These are phyloP conservation scores for Fagus crenata DNA, from an alignment of 306 rosid species.

Conservation along the genomic window DNA sequence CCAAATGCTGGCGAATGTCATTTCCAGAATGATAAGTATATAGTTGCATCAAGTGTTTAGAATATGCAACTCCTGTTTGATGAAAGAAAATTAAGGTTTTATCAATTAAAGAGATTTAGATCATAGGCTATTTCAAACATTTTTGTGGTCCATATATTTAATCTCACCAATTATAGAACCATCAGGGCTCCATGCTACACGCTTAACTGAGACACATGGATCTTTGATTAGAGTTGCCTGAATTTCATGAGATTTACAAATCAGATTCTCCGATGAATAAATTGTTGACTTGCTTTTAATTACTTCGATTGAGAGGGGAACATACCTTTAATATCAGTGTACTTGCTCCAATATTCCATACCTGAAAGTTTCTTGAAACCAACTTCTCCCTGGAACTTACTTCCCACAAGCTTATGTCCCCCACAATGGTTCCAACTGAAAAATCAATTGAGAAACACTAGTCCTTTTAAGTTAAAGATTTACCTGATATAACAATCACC, in stretches of 20 bases:
- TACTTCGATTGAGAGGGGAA: not conserved
- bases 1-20: conserved; percentile 25
- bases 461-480: conserved; percentile 2
- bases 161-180: conserved; percentile 32
- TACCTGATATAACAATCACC: not conserved
- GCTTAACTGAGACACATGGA: conserved; percentile 24
- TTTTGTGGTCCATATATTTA: not conserved
- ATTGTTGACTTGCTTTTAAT: not conserved
- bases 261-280: conserved; percentile 9
- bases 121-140: not conserved
- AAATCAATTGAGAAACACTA: not conserved
- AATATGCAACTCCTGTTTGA: conserved; percentile 35
- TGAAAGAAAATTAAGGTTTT: not conserved
- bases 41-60: conserved; percentile 31
- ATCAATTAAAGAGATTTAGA: not conserved
- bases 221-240: conserved; percentile 31
- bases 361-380: conserved; percentile 28
- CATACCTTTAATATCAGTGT: conserved; percentile 24
- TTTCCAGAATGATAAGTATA: conserved; percentile 17
- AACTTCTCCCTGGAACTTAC: conserved; percentile 22
- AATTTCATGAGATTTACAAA: conserved; percentile 7
- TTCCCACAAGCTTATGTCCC: conserved; percentile 34
- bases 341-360: conserved; percentile 28
- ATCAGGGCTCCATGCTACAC: conserved; percentile 25
- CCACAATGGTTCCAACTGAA: conserved; percentile 31